Conservation (phyloP, 2,329 filamentous ascomycete genomes). For the Paraphaeosphaeria sporulosa region DNA sequence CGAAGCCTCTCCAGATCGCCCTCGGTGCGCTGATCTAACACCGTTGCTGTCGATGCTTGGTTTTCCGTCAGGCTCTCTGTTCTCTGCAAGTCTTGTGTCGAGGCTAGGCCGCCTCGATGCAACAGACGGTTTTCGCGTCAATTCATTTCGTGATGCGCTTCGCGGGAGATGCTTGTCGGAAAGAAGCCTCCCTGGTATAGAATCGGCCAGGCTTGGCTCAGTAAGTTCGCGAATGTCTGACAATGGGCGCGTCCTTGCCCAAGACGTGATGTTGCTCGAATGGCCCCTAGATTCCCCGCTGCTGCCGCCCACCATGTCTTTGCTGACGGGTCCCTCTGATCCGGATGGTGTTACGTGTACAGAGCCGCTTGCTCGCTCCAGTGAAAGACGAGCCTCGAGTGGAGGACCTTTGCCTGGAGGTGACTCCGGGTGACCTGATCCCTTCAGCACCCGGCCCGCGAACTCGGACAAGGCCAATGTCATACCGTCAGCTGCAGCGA, state of each 20-base stretch:
- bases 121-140: constrained; percentile 43
- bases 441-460: constrained; percentile 45
- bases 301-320: constrained; percentile 37
- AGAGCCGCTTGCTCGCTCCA: constrained; percentile 25
- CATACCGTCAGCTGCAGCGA: constrained; percentile 32
- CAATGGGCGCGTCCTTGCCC: constrained; percentile 52
- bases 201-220: constrained; percentile 56
- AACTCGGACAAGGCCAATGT: constrained; percentile 39
- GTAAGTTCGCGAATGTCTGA: constrained; percentile 61
- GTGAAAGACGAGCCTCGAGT: constrained; percentile 23
- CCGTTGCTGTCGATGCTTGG: constrained; percentile 36
- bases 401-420: constrained; percentile 30
- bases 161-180: constrained; percentile 28
- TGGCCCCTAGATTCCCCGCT: constrained; percentile 35
- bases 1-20: constrained; percentile 18
- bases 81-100: constrained; percentile 37
- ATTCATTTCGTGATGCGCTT: constrained; percentile 36
- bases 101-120: constrained; percentile 42
- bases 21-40: constrained; percentile 36
- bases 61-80: constrained; percentile 39
- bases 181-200: constrained; percentile 38
- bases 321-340: constrained; percentile 19
- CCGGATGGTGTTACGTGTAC: constrained; percentile 21
- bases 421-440: constrained; percentile 40
- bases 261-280: constrained; percentile 35